These are phyloP conservation scores for Tagetes patula DNA, from an alignment of 129 eudicot genomes.

Conservation along the genomic window DNA sequence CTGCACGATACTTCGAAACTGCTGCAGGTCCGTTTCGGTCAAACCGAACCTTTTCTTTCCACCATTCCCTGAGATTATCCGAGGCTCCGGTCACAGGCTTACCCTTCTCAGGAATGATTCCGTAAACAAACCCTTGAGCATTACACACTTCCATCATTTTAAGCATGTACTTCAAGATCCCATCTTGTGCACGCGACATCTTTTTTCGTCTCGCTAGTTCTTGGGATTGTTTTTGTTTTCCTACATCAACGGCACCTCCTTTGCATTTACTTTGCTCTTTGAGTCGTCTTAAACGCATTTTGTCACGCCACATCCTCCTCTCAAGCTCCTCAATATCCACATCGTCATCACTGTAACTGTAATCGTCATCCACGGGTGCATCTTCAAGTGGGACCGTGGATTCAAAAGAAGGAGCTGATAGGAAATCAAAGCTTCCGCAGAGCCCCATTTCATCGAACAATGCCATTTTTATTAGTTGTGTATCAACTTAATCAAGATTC, in stretches of 20 bases:
- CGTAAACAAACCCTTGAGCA: slow-evolving; percentile 60
- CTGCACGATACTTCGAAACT: slow-evolving; percentile 47
- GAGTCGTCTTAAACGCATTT: slow-evolving; percentile 54
- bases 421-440: slow-evolving; percentile 30
- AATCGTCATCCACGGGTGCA: slow-evolving; percentile 15
- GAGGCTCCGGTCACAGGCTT: slow-evolving; percentile 80
- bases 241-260: slow-evolving; percentile 29
- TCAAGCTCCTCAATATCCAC: slow-evolving; percentile 75
- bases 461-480: background rate
- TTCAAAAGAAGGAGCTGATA: slow-evolving; percentile 23
- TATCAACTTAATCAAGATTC: slow-evolving; percentile 11
- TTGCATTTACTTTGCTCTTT: slow-evolving; percentile 53
- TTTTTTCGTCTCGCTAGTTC: slow-evolving; percentile 38
- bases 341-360: slow-evolving; percentile 45
- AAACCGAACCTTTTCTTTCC: slow-evolving; percentile 79
- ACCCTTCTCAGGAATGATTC: slow-evolving; percentile 76
- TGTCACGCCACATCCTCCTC: slow-evolving; percentile 77
- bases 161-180: slow-evolving; percentile 39
- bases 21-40: slow-evolving; percentile 80
- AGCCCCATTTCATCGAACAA: slow-evolving; percentile 35
- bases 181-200: slow-evolving; percentile 37
- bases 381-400: slow-evolving; percentile 8
- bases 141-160: slow-evolving; percentile 46
- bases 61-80: slow-evolving; percentile 75
- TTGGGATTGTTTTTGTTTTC: slow-evolving; percentile 30